Percentiles rank a stretch among this genome's conserved stretches.
Evolutionary conservation across 2,329 filamentous ascomycete genomes (phyloP).

Genomic region (Calonectria pauciramosa): DNA sequence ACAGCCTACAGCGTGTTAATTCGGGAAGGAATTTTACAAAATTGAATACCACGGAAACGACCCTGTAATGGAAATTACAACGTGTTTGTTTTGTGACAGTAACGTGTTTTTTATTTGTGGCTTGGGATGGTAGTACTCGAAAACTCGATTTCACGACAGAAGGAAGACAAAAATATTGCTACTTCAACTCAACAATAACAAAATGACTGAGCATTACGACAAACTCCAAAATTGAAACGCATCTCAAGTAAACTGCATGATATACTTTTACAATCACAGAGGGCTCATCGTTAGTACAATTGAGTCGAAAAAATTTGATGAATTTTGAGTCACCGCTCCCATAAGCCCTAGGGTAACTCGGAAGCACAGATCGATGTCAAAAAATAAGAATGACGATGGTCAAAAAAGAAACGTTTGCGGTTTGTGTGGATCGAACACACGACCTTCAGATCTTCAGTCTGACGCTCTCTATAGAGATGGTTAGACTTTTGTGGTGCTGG

Average conservation of each 20-base stretch:
- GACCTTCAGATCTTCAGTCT: conserved; percentile 6
- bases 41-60: background rate
- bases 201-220: background rate
- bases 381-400: background rate
- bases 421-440: conserved; percentile 11
- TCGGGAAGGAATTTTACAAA: background rate
- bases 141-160: background rate
- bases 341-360: background rate
- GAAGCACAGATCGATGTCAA: background rate
- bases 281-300: background rate
- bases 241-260: background rate
- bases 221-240: background rate
- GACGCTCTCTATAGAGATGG: background rate
- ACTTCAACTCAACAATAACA: background rate
- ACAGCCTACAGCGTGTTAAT: background rate
- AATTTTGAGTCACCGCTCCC: background rate
- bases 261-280: background rate
- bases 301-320: background rate
- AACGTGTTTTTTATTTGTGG: background rate
- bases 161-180: background rate
- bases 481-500: background rate
- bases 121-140: background rate
- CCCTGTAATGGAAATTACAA: background rate
- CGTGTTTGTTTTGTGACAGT: background rate
- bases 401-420: conserved; percentile 1